Base-by-base conservation (phyloP, 1,139 yeast genomes). In the Sugiyamaella sp. region DNA sequence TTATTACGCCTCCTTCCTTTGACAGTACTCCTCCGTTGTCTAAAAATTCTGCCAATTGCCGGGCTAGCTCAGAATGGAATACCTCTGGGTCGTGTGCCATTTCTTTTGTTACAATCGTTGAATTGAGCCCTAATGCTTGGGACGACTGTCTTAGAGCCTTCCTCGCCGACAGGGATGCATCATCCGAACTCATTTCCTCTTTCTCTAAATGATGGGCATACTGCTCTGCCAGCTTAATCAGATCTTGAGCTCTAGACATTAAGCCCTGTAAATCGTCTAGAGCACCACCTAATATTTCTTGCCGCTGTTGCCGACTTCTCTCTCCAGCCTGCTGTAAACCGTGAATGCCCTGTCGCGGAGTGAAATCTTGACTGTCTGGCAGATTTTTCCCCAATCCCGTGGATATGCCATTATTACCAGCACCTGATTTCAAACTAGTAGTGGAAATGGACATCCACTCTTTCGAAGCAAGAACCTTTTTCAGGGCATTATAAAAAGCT, bases 251-350 rank as follows among this genome's bases (percentile, higher is more conserved):
- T 58, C 87, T 80, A 22, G 82, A 78, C 85, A 89, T 85, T 49
- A 91, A 73, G 44, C 86, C 85, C 58, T 86, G 86, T 46, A 91
- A 71, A 67, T 89, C 97, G 52, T 85, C 86, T 40, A 91, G 71
- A 0, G 97, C 90, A 32, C 80, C 78, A 35, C 82, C 80, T 51
- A 90, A 73, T 0, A 90, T 77, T 19, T 77, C 66, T 55, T 87
- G 89, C 58, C 85, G 86, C 49, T 80, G 79, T 53, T 78, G 75
- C 8, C 87, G 73, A 61, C 80, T 80, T 41, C 75, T 74, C 57
- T 81, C 85, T 43, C 85, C 82, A 9, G 78, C 71, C 49, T 76
- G 76, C 60, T 89, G 88, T 19, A 91, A 73, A 0, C 89, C 89
- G 60, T 84, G 85, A 6, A 91, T 84, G 0, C 97, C 95, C 16